phyloP scores from a whole-genome alignment of 306 rosid species.

The Corylus heterophylla region DNA sequence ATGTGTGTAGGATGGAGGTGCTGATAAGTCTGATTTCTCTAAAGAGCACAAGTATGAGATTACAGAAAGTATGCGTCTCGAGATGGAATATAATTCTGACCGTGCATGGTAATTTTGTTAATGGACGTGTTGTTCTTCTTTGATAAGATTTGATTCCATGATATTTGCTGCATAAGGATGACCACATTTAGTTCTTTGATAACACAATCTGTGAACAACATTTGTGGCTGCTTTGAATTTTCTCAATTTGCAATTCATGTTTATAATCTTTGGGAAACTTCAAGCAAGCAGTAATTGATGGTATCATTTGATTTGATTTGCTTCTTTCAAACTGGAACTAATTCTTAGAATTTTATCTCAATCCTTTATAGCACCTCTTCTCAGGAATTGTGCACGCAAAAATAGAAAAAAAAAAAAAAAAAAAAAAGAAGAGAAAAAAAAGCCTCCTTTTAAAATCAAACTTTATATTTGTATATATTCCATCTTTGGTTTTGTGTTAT shows the following conservation, averaged over 20 bases:
- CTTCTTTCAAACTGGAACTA: not conserved
- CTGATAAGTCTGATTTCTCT: conserved; percentile 41
- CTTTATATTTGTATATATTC: too few species aligned
- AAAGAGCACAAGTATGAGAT: conserved; percentile 72
- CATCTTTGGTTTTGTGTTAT: not conserved
- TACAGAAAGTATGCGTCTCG: conserved; percentile 85
- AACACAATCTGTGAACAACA: conserved; percentile 5
- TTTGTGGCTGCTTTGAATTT: conserved; percentile 15
- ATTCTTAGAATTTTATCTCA: not conserved
- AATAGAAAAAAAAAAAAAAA: too few species aligned
- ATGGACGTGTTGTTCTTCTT: not conserved
- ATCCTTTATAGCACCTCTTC: not conserved
- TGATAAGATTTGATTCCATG: not conserved
- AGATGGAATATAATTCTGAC: conserved; percentile 94
- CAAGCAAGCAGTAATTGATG: not conserved
- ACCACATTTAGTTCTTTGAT: not conserved
- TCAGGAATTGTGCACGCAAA: not conserved
- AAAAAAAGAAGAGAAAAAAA: too few species aligned
- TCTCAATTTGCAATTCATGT: not conserved
- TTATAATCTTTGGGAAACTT: not conserved
- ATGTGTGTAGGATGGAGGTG: conserved; percentile 57
- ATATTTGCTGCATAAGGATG: not conserved
- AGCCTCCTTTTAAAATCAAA: too few species aligned
- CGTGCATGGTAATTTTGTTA: conserved; percentile 81
- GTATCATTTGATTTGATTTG: not conserved